Evolutionary conservation across 192 early-diverging fungal genomes (phyloP).

Genomic region (Dimargaris verticillata): DNA sequence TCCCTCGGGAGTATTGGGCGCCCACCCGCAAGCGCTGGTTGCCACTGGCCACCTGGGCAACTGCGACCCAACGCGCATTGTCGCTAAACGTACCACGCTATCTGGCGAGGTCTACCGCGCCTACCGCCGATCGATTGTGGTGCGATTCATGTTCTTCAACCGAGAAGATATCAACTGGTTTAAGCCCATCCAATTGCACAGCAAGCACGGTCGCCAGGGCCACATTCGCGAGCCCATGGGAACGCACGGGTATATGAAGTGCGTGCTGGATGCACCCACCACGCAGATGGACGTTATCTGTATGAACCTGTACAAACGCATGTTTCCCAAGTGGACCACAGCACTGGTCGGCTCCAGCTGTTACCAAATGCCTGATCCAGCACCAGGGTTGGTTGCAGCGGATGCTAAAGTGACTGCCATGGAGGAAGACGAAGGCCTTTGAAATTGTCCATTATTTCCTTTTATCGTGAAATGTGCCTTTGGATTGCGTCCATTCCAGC

Average conservation of each 20-base stretch:
- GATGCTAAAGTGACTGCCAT: too few species aligned
- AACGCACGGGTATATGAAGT: conserved; percentile 96
- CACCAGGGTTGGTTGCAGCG: too few species aligned
- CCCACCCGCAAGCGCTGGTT: conserved; percentile 30
- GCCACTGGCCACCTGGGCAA: conserved; percentile 65
- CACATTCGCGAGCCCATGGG: conserved; percentile 88
- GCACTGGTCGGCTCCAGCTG: too few species aligned
- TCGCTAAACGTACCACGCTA: conserved; percentile 86
- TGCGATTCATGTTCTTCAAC: conserved; percentile 96
- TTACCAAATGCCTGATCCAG: too few species aligned
- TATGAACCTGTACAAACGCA: conserved; percentile 92
- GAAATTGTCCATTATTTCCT: too few species aligned
- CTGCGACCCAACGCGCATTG: conserved; percentile 64
- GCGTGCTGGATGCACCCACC: conserved; percentile 72
- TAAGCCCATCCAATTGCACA: conserved; percentile 83
- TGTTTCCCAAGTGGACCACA: conserved; percentile 93
- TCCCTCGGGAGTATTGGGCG: conserved; percentile 2
- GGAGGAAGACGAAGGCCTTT: too few species aligned
- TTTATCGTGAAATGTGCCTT: too few species aligned
- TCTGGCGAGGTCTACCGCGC: conserved; percentile 93
- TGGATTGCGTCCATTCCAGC: too few species aligned
- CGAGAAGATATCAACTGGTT: conserved; percentile 88
- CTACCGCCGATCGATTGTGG: conserved; percentile 78
- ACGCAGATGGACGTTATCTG: conserved; percentile 88
- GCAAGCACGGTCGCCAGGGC: conserved; percentile 80